phyloP scores from a whole-genome alignment of 129 eudicot genomes.

The Flaveria brownii region DNA sequence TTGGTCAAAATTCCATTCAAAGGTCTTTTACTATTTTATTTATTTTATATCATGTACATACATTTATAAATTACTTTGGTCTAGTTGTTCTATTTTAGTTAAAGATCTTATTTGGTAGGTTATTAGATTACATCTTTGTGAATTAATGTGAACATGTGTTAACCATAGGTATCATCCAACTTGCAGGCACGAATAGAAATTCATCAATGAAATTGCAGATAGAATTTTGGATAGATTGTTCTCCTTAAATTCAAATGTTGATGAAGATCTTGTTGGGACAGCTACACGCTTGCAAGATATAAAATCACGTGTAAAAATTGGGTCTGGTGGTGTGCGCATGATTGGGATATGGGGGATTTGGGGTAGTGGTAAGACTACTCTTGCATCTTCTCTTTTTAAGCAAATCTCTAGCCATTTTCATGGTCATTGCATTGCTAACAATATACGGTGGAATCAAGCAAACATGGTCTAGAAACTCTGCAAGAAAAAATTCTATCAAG shows the following conservation, averaged over 20 bases:
- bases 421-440: background rate
- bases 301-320: background rate
- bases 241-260: background rate
- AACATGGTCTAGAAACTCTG: background rate
- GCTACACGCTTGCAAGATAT: background rate
- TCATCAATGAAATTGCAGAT: background rate
- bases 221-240: background rate
- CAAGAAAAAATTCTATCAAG: background rate
- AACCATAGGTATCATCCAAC: background rate
- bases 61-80: too few species aligned
- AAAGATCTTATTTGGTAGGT: background rate
- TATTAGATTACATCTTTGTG: too few species aligned
- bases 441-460: background rate
- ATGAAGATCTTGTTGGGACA: background rate
- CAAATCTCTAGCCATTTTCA: background rate
- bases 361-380: constrained; percentile 9
- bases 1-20: too few species aligned
- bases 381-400: background rate
- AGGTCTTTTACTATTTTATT: too few species aligned
- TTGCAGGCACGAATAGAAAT: background rate
- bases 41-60: too few species aligned
- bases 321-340: background rate
- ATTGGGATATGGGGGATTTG: constrained; percentile 3
- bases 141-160: too few species aligned
- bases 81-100: too few species aligned